phyloP scores from a whole-genome alignment of 768 basidiomycete species.

The Holtermannia corniformis region DNA sequence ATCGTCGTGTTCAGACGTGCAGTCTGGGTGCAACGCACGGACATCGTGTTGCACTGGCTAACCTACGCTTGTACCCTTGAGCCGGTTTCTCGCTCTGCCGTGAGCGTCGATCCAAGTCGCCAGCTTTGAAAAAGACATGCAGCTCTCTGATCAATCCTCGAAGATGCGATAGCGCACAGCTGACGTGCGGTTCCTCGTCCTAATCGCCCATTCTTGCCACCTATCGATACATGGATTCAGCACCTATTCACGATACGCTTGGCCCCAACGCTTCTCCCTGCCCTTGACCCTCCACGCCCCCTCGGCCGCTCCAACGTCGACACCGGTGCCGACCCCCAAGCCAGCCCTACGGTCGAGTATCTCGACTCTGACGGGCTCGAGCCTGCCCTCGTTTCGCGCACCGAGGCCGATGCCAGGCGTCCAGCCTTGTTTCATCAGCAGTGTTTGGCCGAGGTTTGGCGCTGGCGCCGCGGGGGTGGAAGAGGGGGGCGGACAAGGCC shows the following conservation, averaged over 20 bases:
- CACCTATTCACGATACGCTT: conserved; percentile 1
- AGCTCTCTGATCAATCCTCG: too few relatives aligned
- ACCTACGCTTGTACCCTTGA: too few relatives aligned
- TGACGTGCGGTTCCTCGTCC: too few relatives aligned
- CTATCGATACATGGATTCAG: background rate
- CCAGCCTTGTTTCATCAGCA: conserved; percentile 29
- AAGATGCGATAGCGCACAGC: too few relatives aligned
- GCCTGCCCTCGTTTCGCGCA: conserved; percentile 13
- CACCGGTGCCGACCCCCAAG: conserved; percentile 17
- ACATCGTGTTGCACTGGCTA: too few relatives aligned
- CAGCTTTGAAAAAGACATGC: conserved; percentile 6
- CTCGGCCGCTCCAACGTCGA: conserved; percentile 4
- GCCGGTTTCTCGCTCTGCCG: conserved; percentile 27
- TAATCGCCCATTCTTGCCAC: too few relatives aligned
- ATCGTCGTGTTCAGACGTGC: too few relatives aligned
- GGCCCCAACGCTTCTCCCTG: conserved; percentile 20
- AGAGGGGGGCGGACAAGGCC: conserved; percentile 1
- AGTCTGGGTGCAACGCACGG: too few relatives aligned
- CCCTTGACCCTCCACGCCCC: conserved; percentile 26
- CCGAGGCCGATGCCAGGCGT: conserved; percentile 25
- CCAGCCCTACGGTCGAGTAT: conserved; percentile 19
- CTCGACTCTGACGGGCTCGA: conserved; percentile 19
- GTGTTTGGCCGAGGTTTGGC: conserved; percentile 6
- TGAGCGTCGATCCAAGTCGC: conserved; percentile 24
- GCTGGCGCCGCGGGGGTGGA: background rate